Conservation (phyloP, 352 stramenopile species). For the Phytopythium oedochilum region DNA sequence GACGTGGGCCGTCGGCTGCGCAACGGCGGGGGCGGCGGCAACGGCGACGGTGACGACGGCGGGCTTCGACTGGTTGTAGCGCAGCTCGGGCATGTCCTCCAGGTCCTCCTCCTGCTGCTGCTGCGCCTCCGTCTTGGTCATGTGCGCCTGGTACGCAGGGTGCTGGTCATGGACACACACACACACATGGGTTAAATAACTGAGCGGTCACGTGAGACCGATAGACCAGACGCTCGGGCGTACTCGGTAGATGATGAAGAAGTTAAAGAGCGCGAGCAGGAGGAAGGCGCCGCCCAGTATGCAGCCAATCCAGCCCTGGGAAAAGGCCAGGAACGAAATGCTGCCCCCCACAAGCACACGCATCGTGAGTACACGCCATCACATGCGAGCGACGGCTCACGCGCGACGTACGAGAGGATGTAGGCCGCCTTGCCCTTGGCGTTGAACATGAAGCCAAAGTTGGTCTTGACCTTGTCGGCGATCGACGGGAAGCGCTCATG, state of each 20-base stretch:
- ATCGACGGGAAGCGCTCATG: conserved; percentile 78
- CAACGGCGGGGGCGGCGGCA: conserved; percentile 15
- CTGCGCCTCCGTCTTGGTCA: conserved; percentile 50
- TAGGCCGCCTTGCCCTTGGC: conserved; percentile 77
- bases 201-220: conserved; percentile 7
- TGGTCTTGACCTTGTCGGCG: conserved; percentile 75
- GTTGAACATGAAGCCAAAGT: conserved; percentile 89
- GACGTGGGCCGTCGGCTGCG: conserved; percentile 48
- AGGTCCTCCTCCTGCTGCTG: conserved; percentile 55
- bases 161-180: conserved; percentile 28
- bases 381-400: neutral
- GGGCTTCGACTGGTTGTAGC: conserved; percentile 67
- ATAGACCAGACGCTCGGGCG: conserved; percentile 3
- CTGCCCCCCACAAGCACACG: conserved; percentile 14
- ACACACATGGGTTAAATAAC: too few relatives aligned
- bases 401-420: conserved; percentile 64
- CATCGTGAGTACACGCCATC: neutral
- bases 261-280: conserved; percentile 77
- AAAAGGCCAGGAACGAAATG: conserved; percentile 79
- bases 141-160: conserved; percentile 71
- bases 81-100: conserved; percentile 72
- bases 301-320: conserved; percentile 74
- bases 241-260: conserved; percentile 84
- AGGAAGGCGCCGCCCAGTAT: conserved; percentile 75
- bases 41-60: conserved; percentile 18